Conservation (phyloP, 148 eudicot species). For the Linanthus parryae region DNA sequence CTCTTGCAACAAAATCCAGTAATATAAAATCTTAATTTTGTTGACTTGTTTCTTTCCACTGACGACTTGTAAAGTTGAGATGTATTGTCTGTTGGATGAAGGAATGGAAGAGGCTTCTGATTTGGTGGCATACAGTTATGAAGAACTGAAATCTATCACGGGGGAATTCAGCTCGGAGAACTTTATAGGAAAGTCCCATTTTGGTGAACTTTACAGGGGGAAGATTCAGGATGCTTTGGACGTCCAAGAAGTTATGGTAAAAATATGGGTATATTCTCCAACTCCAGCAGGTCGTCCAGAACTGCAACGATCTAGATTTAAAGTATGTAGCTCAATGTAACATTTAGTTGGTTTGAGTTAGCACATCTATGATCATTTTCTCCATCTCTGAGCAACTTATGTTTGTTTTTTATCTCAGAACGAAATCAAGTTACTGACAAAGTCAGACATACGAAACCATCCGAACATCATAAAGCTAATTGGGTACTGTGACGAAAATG, state of each 20-base stretch:
- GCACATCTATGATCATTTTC: neutral
- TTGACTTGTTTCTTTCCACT: too few relatives aligned
- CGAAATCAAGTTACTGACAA: neutral
- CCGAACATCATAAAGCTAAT: neutral
- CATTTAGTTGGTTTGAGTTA: neutral
- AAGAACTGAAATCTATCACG: constrained; percentile 1
- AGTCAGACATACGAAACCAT: neutral
- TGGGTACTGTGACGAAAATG: constrained; percentile 1
- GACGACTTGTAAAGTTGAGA: too few relatives aligned
- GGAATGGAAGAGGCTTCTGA: neutral
- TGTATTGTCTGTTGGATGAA: too few relatives aligned
- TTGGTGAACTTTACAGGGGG: constrained; percentile 3
- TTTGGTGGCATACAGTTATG: neutral
- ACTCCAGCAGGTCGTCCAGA: neutral
- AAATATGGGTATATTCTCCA: neutral
- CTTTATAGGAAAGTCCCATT: neutral
- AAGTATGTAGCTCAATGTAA: neutral
- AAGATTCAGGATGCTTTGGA: neutral
- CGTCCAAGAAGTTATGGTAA: constrained; percentile 1
- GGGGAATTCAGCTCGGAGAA: neutral
- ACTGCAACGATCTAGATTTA: neutral
- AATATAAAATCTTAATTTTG: too few relatives aligned
- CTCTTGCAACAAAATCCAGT: too few relatives aligned
- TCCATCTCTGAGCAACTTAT: neutral
- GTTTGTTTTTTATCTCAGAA: neutral